A percentile compares a stretch with the other conserved stretches of the same genome.
Evolutionary conservation across 305 asterid species (phyloP).

Genomic region (Coffea humblotiana): DNA sequence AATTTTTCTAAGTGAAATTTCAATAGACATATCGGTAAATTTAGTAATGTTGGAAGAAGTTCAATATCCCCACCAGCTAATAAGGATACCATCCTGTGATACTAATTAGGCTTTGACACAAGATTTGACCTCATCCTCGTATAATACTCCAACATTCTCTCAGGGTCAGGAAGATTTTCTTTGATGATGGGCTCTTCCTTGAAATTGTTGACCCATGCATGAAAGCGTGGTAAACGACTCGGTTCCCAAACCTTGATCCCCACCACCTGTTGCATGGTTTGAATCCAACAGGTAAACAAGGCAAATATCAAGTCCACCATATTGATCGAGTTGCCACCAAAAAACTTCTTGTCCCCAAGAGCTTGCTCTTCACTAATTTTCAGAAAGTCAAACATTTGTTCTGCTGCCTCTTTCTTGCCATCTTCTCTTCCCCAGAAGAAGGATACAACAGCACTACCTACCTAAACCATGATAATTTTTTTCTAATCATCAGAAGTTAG

Average conservation of each 20-base stretch:
- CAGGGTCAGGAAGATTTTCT: no score
- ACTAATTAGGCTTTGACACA: no score
- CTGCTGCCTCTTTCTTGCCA: conserved; percentile 24
- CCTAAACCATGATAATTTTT: neutral
- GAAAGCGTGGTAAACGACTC: conserved; percentile 14
- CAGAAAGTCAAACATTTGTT: conserved; percentile 17
- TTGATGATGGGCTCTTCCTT: conserved; percentile 13
- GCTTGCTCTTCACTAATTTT: conserved; percentile 1
- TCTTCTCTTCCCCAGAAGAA: conserved; percentile 19
- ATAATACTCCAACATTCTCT: no score
- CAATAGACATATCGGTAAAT: no score
- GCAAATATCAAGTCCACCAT: conserved; percentile 28
- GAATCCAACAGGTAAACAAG: conserved; percentile 30
- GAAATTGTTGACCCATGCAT: conserved; percentile 26
- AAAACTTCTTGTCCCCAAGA: conserved; percentile 34
- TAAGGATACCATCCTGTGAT: no score
- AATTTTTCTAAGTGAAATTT: no score
- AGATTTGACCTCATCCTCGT: no score
- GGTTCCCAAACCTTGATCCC: conserved; percentile 24
- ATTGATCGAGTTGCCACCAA: conserved; percentile 26
- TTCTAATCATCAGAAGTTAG: no score
- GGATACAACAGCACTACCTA: neutral
- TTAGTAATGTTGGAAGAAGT: no score
- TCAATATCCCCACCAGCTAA: no score
- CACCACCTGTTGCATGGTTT: conserved; percentile 26